Conservation (phyloP, 306 rosid species). For the Nissolia schottii region DNA sequence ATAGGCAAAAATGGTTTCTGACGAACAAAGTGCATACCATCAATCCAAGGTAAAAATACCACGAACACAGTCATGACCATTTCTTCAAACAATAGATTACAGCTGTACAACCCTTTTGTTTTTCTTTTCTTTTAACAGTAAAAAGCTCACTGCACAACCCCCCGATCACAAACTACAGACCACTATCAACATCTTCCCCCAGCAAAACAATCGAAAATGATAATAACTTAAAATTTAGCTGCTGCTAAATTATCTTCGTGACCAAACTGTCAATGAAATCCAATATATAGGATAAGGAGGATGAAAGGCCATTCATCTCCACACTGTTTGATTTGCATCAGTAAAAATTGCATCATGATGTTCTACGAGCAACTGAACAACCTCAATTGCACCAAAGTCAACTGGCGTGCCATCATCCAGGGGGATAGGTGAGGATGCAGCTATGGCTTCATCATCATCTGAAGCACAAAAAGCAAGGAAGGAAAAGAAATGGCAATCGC, state of each 20-base stretch:
- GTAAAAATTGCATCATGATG: conserved; percentile 93
- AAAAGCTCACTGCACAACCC: background rate
- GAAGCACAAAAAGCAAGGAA: conserved; percentile 15
- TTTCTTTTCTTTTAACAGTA: background rate
- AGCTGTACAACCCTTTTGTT: conserved; percentile 8
- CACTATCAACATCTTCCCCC: conserved; percentile 16
- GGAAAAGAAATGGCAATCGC: background rate
- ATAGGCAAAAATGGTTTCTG: background rate
- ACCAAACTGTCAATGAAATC: conserved; percentile 20
- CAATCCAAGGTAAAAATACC: conserved; percentile 3
- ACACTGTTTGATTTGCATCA: conserved; percentile 88
- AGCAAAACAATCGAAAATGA: background rate
- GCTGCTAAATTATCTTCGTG: background rate
- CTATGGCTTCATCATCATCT: conserved; percentile 66
- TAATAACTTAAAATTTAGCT: conserved; percentile 4
- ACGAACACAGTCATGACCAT: conserved; percentile 9
- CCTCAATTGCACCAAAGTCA: conserved; percentile 87
- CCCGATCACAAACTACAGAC: conserved; percentile 9
- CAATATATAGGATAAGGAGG: background rate
- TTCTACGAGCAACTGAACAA: conserved; percentile 89
- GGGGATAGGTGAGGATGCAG: conserved; percentile 83
- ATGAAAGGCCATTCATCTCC: conserved; percentile 53
- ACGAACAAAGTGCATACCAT: conserved; percentile 13
- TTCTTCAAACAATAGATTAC: conserved; percentile 11
- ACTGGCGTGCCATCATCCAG: conserved; percentile 80